Percentiles rank a stretch among this genome's conserved stretches.
Conservation (phyloP, 176 grass and related monocot species). For the Oryza officinalis region DNA sequence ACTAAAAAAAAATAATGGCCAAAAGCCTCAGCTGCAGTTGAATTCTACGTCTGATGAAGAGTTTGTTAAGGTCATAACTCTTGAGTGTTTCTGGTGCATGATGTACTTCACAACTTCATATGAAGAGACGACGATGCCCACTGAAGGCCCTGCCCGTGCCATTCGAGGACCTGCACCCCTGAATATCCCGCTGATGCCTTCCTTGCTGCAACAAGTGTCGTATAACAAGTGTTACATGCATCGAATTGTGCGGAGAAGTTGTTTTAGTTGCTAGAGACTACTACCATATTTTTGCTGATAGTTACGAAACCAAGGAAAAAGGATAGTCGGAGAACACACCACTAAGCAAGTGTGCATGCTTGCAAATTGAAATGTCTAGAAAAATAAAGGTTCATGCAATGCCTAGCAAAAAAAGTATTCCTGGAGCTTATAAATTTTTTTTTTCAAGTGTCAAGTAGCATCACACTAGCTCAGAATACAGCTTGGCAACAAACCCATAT, state of each 20-base stretch:
- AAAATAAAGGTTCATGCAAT: neutral
- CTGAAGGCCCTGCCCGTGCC: constrained; percentile 75
- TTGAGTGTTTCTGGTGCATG: constrained; percentile 58
- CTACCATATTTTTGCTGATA: neutral
- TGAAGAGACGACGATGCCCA: constrained; percentile 86
- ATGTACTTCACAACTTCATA: constrained; percentile 88
- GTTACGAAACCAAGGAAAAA: neutral
- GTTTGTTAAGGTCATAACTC: constrained; percentile 6
- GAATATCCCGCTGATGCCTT: constrained; percentile 76
- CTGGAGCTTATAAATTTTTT: neutral
- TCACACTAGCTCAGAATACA: neutral
- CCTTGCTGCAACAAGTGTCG: constrained; percentile 52
- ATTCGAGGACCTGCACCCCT: constrained; percentile 78
- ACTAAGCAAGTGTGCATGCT: neutral
- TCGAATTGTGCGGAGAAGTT: neutral
- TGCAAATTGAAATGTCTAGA: neutral
- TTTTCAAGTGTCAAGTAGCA: neutral
- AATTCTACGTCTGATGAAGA: neutral
- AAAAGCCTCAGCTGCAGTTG: neutral
- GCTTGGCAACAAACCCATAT: neutral
- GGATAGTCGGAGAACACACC: neutral
- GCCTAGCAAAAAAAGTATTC: neutral
- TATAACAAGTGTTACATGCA: neutral
- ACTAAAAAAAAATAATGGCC: neutral
- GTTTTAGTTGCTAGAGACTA: neutral